Evolutionary conservation across 495 filamentous ascomycete species (phyloP).

Genomic region (Aspergillus cristatus): DNA sequence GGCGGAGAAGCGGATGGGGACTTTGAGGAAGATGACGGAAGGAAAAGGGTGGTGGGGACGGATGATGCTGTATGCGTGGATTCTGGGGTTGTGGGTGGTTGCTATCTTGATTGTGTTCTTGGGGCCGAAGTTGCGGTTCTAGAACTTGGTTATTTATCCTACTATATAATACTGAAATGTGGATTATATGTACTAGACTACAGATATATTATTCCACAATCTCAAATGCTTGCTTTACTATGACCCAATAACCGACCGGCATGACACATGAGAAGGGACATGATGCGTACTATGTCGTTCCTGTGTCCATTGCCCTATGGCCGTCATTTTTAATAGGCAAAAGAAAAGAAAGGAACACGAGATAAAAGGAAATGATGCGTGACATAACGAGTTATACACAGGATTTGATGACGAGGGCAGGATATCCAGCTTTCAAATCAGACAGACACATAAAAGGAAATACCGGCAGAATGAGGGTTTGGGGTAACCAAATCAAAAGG

Average conservation of each 20-base stretch:
- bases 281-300: conserved; percentile 29
- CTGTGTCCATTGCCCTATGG: conserved; percentile 20
- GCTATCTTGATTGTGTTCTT: conserved; percentile 70
- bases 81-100: conserved; percentile 67
- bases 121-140: conserved; percentile 80
- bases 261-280: conserved; percentile 38
- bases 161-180: not conserved
- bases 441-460: conserved; percentile 8
- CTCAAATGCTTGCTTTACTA: conserved; percentile 21
- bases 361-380: conserved; percentile 24
- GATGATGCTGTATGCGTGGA: conserved; percentile 75
- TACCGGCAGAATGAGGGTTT: conserved; percentile 4
- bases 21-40: conserved; percentile 65
- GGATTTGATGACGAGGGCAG: conserved; percentile 16
- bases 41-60: conserved; percentile 81
- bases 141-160: conserved; percentile 12
- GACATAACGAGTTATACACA: conserved; percentile 33
- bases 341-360: conserved; percentile 15
- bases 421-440: conserved; percentile 33
- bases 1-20: conserved; percentile 64
- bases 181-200: not conserved
- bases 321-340: conserved; percentile 17
- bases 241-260: conserved; percentile 31
- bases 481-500: conserved; percentile 7
- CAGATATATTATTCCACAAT: conserved; percentile 22